Percentiles rank a stretch among this genome's conserved stretches.
Evolutionary conservation across 345 rosid species (phyloP).

Genomic region (Hirschfeldia incana): DNA sequence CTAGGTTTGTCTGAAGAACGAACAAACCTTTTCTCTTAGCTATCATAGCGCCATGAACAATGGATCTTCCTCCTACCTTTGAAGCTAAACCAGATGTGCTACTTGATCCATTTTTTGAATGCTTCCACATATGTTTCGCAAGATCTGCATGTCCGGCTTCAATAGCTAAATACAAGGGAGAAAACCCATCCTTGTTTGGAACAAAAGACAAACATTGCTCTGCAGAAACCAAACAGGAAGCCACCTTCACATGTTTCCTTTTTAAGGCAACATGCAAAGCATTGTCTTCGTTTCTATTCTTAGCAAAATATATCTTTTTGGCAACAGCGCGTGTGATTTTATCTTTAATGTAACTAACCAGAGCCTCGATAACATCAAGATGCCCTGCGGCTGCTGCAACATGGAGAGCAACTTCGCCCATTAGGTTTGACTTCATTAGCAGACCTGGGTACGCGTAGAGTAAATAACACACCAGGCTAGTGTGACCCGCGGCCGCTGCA

Average conservation of each 20-base stretch:
- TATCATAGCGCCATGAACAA: neutral
- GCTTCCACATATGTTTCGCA: neutral
- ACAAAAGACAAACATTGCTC: neutral
- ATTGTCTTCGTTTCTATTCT: neutral
- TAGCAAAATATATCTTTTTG: neutral
- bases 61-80: neutral
- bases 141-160: neutral
- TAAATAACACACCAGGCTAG: neutral
- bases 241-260: neutral
- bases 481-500: neutral
- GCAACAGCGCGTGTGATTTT: neutral
- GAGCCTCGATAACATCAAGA: neutral
- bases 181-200: neutral
- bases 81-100: neutral
- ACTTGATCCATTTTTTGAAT: neutral
- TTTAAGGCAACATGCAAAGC: conserved; percentile 2
- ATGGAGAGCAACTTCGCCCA: neutral
- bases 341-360: neutral
- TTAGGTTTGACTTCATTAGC: neutral
- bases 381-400: neutral
- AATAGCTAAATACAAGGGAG: neutral
- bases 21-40: neutral
- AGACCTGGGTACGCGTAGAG: neutral
- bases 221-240: neutral
- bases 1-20: neutral